phyloP scores from a whole-genome alignment of 2,329 filamentous ascomycete genomes.

The Aspergillus sp. region DNA sequence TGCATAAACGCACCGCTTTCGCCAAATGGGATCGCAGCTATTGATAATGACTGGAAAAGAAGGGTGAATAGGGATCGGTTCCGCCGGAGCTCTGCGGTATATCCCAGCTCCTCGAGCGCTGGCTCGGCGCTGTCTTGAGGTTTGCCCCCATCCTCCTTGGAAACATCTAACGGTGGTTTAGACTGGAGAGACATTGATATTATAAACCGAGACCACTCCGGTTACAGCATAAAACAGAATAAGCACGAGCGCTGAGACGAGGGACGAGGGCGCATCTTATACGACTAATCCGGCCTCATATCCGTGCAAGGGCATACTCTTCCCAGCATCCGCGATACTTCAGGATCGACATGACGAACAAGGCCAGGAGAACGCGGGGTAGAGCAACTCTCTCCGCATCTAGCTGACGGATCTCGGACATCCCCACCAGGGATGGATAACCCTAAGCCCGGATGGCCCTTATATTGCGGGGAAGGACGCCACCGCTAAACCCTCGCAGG shows the following conservation, averaged over 20 bases:
- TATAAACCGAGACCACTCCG: background rate
- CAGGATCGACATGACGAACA: background rate
- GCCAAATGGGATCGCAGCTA: constrained; percentile 46
- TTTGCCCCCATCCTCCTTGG: background rate
- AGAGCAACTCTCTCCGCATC: background rate
- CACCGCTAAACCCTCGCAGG: background rate
- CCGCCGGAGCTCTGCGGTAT: constrained; percentile 57
- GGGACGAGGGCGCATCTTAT: background rate
- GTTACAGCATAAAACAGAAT: background rate
- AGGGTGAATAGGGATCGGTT: constrained; percentile 62
- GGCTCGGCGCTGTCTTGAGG: background rate
- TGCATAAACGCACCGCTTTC: background rate
- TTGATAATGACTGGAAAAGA: constrained; percentile 60
- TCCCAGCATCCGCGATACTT: background rate
- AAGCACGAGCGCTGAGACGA: background rate
- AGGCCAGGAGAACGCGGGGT: background rate
- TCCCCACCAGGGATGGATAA: background rate
- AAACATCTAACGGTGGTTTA: background rate
- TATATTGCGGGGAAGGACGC: background rate
- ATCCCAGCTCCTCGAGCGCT: constrained; percentile 45
- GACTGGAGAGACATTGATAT: background rate
- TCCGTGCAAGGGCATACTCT: background rate
- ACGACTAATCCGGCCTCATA: background rate
- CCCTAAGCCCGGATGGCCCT: background rate
- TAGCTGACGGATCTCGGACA: background rate